Conservation (phyloP, 2,329 filamentous ascomycete genomes). For the Curvularia verruculosa region DNA sequence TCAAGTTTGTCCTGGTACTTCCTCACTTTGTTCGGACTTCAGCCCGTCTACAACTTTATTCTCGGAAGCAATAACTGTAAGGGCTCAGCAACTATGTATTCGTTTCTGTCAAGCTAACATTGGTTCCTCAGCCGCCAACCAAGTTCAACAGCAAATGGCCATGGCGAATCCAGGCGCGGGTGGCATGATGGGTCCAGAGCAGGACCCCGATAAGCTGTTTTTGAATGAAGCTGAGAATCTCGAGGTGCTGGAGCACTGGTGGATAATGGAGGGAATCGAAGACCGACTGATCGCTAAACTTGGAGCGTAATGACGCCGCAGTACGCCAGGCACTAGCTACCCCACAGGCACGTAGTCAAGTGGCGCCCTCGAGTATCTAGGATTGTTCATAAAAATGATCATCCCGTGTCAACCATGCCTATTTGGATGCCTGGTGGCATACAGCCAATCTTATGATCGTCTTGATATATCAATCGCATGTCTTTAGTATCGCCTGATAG, state of each 20-base stretch:
- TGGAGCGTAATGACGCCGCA: slow-evolving; percentile 24
- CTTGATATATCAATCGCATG: slow-evolving; percentile 29
- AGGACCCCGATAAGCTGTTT: slow-evolving; percentile 96
- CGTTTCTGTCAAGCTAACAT: slow-evolving; percentile 35
- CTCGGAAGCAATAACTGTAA: slow-evolving; percentile 93
- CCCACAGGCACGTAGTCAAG: slow-evolving; percentile 15
- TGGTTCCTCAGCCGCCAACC: slow-evolving; percentile 73
- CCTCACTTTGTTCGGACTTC: slow-evolving; percentile 92
- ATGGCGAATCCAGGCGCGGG: slow-evolving; percentile 75
- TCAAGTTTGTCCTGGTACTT: slow-evolving; percentile 99
- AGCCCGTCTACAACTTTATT: slow-evolving; percentile 96
- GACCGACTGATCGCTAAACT: slow-evolving; percentile 71
- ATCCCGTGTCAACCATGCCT: slow-evolving; percentile 33
- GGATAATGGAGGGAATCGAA: slow-evolving; percentile 87
- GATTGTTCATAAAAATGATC: slow-evolving; percentile 22
- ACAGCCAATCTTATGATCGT: slow-evolving; percentile 40
- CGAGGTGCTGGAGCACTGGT: slow-evolving; percentile 92
- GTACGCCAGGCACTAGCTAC: slow-evolving; percentile 12
- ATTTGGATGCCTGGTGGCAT: slow-evolving; percentile 27
- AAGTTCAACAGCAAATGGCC: slow-evolving; percentile 85
- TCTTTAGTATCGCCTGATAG: slow-evolving; percentile 26
- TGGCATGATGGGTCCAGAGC: slow-evolving; percentile 87
- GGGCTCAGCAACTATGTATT: slow-evolving; percentile 39
- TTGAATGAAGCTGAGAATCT: slow-evolving; percentile 91
- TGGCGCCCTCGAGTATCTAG: slow-evolving; percentile 13